Base-by-base conservation (phyloP, 1,284 basidiomycete species). In the Puccinia coronata region DNA sequence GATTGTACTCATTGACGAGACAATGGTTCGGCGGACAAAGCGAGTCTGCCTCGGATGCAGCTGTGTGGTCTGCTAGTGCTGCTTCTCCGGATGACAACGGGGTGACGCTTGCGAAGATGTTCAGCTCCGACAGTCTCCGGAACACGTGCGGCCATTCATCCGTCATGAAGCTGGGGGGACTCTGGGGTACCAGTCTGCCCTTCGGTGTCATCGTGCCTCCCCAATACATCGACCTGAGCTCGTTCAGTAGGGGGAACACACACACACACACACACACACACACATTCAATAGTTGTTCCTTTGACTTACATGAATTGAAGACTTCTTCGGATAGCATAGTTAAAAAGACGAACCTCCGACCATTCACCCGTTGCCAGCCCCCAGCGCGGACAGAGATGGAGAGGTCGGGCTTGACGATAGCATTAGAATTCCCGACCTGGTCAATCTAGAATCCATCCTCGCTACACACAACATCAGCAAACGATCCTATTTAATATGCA, bases 21-120 rank as follows among this genome's bases (percentile, higher is more conserved):
- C 96, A 89, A 87, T 97, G 93, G 87, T 94, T 97, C 51, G 92
- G 93, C 25, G 28, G 28, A n/a, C n/a, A n/a, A n/a, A n/a, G n/a
- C n/a, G n/a, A n/a, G n/a, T n/a, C n/a, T n/a, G n/a, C n/a, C n/a
- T n/a, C n/a, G n/a, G n/a, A n/a, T n/a, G n/a, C n/a, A n/a, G n/a
- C n/a, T n/a, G n/a, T n/a, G n/a, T n/a, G n/a, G n/a, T 25, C 34
- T n/a, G 41, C 6, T 12, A 20, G 39, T 23, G n/a, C 41, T 12
- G n/a, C 5, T 12, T 20, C n/a, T 14, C 53, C 25, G 20, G 41
- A 3, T 23, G 63, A 43, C 4, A 20, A 47, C 8, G 75, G 69
- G 51, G 87, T 87, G 28, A 87, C 87, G 84, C 92, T 92, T 69
- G 90, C 89, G 84, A 94, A 94, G 0, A 88, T 89, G 2, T 90